Evolutionary conservation across 805 yeast species (phyloP), one percentile per base, ranked within the genome.

Genomic region (Metschnikowia reukaufii): DNA sequence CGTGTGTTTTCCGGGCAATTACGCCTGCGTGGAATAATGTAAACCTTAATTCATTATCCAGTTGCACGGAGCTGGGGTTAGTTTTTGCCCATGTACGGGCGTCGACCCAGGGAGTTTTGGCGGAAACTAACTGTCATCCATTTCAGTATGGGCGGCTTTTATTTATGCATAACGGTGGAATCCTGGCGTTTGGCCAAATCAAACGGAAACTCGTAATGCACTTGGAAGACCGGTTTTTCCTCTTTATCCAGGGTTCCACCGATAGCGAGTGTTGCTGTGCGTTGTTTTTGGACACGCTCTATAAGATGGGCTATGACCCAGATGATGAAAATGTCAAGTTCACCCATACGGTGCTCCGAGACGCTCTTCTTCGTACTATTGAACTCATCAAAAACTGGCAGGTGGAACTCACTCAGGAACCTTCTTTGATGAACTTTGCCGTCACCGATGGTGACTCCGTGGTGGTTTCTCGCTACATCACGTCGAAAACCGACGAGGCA

Each of bases 1-100:
- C 99, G 20, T 94, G 98, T 66, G 78, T 90, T 2, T 94, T 88
- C 71, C 84, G 89, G 57, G 98, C 98, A 10, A 94, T 91, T 39
- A 94, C 99, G 0, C 99, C 99, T 0, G 96, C 97, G 0, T 94
- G 99, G 99, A 94, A 94, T 68, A 94, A 94, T 65, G 81, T 87
- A 60, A 94, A 94, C 60, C 70, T 94, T 47, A 92, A 88, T 49
- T 81, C 90, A 31, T 70, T 94, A 25, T 88, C 97, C 0, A 88
- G 83, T 59, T 89, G 92, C 71, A 94, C 99, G 2, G 82, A 86
- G 61, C 84, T 96, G 1, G 74, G 77, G 42, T 68, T 91, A 41
- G 88, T 92, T 2, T 94, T 94, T 72, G 99, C 96, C 2, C 99
- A 94, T 65, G 97, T 94, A 1, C 68, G 99, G 51, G 98, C 99